Evolutionary conservation across 2,329 filamentous ascomycete genomes (phyloP), one percentile per base, ranked within the genome.

Genomic region (Venturia oleaginea): DNA sequence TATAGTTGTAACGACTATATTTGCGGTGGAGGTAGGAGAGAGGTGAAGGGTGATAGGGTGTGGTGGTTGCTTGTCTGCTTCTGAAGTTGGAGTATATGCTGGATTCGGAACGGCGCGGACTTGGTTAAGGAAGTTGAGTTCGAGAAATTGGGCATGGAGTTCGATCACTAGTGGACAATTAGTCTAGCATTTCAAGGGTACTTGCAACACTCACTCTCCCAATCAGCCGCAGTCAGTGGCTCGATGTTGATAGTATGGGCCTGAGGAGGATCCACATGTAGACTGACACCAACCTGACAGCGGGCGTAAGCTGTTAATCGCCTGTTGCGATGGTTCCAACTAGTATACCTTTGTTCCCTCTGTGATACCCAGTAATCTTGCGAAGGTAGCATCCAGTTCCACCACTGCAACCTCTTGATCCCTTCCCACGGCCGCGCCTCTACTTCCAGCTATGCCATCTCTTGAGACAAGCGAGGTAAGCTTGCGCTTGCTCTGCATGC

Each of bases 221-320:
- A 99, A 74, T 99, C 94, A 65, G 95, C 91, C 1, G 93, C 86
- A 0, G 94, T 97, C 71, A 97, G 78, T 40, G 94, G 94, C 74
- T 99, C 95, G 70, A 99, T 97, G 73, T 97, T 92, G 75, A 99
- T 89, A 1, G 92, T 97, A 75, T 97, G 91, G 60, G 92, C 91
- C 68, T 94, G 79, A 2, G 92, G 92, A 60, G 93, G 93, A 73
- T 99, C 92, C 67, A 97, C 78, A 75, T 99, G 94, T 68, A 99
- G 82, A 42, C 80, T 75, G 60, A 88, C 76, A 48, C 81, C 82
- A 68, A 86, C 81, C 81, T 84, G 46, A 73, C 67, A 75, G 68
- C 63, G 70, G 22, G 61, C 27, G 57, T 40, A 59, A 48, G 43
- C 66, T 34, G 40, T 19, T n/a, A 27, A 63, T 57, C n/a, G 68